A percentile compares a stretch with the other conserved stretches of the same genome.
Evolutionary conservation across 345 rosid species (phyloP).

Genomic region (Brassica juncea): DNA sequence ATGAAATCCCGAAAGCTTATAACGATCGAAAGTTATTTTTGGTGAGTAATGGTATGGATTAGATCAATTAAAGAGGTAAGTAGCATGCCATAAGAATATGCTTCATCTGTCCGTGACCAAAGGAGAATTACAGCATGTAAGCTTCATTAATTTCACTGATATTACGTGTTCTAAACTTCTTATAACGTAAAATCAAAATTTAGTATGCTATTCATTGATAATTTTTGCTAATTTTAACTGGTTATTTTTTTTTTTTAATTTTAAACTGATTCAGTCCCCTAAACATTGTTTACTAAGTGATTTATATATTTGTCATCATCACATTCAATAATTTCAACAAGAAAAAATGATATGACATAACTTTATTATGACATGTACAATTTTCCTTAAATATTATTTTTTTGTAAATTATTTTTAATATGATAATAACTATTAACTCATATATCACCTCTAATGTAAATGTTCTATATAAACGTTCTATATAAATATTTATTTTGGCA

Average conservation of each 20-base stretch:
- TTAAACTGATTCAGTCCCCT: neutral
- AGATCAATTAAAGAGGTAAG: constrained; percentile 4
- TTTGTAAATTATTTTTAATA: no score
- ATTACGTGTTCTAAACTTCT: neutral
- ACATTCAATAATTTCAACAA: no score
- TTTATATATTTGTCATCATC: no score
- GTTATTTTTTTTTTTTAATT: no score
- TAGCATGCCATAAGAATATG: neutral
- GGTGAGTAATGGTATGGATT: neutral
- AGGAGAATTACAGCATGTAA: neutral
- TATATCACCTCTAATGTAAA: no score
- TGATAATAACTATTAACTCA: no score
- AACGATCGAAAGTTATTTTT: neutral
- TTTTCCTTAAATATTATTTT: no score
- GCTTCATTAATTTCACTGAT: neutral
- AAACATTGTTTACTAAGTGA: no score
- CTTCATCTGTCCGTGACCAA: neutral
- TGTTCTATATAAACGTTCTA: no score
- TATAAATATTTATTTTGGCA: no score
- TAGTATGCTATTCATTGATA: neutral
- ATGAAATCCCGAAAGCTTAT: neutral
- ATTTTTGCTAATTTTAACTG: neutral
- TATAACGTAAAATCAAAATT: neutral
- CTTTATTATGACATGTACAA: no score
- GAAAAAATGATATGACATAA: no score